Evolutionary conservation across 768 basidiomycete species (phyloP), one percentile per base, ranked within the genome.

Genomic region (Solioccasus polychromus): DNA sequence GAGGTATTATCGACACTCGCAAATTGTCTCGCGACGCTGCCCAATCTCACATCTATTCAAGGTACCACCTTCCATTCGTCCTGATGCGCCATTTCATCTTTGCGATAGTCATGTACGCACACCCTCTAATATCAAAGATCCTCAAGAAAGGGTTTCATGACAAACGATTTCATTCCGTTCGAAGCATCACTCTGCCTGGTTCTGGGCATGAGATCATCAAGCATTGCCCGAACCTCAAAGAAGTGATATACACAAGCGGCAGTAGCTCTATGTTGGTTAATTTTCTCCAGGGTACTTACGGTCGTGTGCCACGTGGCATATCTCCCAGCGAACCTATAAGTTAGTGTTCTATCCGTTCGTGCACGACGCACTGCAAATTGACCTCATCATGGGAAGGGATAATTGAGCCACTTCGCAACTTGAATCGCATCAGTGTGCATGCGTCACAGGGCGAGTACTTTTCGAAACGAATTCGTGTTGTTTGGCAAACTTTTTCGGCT

Each of bases 11-110:
- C 39, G 8, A 48, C n/a, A 11, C 32, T 61, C 18, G 52, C 35
- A 31, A 31, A 28, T 12, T 45, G 42, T 31, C 47, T 48, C 7
- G 39, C 36, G 1, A 42, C 20, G 5, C 8, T 42, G 4, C 42
- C 51, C 22, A 54, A 48, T 12, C 43, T 55, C n/a, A 17, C 39
- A 12, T 24, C 32, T 14, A 39, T 48, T 5, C 48, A 58, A 39
- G 35, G 56, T 44, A 35, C 1, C 2, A 22, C 3, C 31, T 3
- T 34, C 29, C 17, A 17, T 24, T 31, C n/a, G 28, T 22, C 14
- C 1, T 38, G 19, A 18, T 4, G 22, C 25, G 18, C 9, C 8
- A 8, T 24, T 20, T 32, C 18, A 15, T n/a, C 4, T 31, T 35
- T 18, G n/a, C 14, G 31, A 19, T 24, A 54, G 43, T 52, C 18